Evolutionary conservation across 331 rosid genomes (phyloP), one percentile per base, ranked within the genome.

Genomic region (Spiraea crenata): DNA sequence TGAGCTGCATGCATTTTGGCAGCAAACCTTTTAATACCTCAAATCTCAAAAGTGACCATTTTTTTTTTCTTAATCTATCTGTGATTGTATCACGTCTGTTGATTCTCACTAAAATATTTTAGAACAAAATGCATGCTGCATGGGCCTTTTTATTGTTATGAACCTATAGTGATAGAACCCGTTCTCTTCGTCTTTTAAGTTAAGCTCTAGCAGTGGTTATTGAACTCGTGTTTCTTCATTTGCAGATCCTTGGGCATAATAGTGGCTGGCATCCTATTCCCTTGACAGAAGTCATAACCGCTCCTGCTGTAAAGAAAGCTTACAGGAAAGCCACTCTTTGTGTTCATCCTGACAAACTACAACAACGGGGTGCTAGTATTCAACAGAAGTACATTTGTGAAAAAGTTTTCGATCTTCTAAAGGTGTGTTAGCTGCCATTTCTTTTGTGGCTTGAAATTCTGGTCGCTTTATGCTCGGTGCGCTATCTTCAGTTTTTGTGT

Each of bases 311-410:
- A 37, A 91, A 91, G 82, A 91, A 70, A 84, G 96, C 92, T 61
- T 91, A 91, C 85, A 83, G 97, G 82, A 91, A 88, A 80, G 97
- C 96, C 44, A 91, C 96, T 67, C 82, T 91, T 15, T 85, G 89
- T 62, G 96, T 91, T 73, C 96, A 91, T 85, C 97, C 97, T 42
- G 97, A 91, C 76, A 91, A 91, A 81, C 79, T 91, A 61, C 97
- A 91, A 77, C 97, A 91, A 62, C 84, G 97, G 17, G 87, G 96
- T 71, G 96, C 96, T 52, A 83, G 82, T 72, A 86, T 91, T 79
- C 92, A 83, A 57, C 96, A 91, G 81, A 88, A 91, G 80, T 88
- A 91, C 69, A 78, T 82, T 66, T 88, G 97, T 41, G 97, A 91
- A 77, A 91, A 91, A 77, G 97, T 91, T 77, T 91, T 86, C 35